Conservation (phyloP, 2,329 filamentous ascomycete genomes). For the Fusarium sp. region DNA sequence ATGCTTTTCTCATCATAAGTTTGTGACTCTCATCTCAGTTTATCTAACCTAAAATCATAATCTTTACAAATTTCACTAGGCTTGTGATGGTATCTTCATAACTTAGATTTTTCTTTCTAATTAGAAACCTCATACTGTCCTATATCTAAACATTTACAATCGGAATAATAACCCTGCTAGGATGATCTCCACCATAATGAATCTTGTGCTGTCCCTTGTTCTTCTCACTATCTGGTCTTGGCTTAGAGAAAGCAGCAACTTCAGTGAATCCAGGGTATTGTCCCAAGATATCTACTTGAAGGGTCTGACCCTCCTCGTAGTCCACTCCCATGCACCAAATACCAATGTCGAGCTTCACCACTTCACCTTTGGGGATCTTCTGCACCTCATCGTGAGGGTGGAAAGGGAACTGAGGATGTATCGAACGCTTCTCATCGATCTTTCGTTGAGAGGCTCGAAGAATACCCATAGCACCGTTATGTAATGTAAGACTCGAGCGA, state of each 20-base stretch:
- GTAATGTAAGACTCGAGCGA: conserved; percentile 12
- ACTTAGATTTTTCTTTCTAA: background rate
- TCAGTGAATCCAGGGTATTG: conserved; percentile 21
- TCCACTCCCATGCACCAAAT: conserved; percentile 27
- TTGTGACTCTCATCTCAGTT: background rate
- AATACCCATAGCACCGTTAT: conserved; percentile 23
- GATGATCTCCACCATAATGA: conserved; percentile 31
- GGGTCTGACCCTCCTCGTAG: conserved; percentile 2
- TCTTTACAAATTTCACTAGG: no score
- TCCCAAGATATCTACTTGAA: conserved; percentile 18
- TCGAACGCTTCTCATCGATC: conserved; percentile 4
- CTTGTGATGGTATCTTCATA: background rate
- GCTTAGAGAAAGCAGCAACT: conserved; percentile 17
- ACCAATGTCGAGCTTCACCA: conserved; percentile 25
- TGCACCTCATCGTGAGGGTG: conserved; percentile 22
- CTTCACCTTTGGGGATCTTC: conserved; percentile 13
- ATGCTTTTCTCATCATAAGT: background rate
- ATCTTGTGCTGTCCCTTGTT: conserved; percentile 30
- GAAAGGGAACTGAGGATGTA: conserved; percentile 20
- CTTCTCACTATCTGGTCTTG: conserved; percentile 14
- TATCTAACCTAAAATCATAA: no score
- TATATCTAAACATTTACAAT: conserved; percentile 14
- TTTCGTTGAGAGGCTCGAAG: conserved; percentile 15
- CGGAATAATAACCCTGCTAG: conserved; percentile 38
- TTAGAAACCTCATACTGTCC: background rate